These are phyloP conservation scores for Glycine tomentella DNA, from an alignment of 306 rosid genomes.

Conservation along the genomic window DNA sequence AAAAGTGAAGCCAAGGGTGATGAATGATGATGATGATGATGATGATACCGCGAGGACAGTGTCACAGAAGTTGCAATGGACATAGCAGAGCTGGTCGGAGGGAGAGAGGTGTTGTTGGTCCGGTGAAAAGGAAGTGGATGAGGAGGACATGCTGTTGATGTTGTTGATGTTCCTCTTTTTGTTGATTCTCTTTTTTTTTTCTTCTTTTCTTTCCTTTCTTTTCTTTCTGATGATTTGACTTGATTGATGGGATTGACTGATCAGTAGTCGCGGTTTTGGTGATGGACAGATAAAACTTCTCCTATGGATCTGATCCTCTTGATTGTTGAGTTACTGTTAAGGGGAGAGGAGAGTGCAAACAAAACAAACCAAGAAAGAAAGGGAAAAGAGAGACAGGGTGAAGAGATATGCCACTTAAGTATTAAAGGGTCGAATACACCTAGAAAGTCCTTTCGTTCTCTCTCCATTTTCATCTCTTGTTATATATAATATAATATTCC, in stretches of 20 bases:
- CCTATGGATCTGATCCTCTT: conserved; percentile 62
- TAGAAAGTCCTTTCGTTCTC: conserved; percentile 4
- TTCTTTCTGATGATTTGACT: conserved; percentile 52
- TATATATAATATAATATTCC: background rate
- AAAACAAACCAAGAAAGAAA: background rate
- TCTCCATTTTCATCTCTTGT: background rate
- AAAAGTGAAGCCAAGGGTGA: background rate
- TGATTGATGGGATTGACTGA: conserved; percentile 94
- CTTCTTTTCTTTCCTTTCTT: conserved; percentile 3
- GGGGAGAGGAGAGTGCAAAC: background rate
- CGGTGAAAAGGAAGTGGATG: conserved; percentile 76
- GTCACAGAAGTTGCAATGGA: conserved; percentile 95
- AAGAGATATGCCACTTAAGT: conserved; percentile 39
- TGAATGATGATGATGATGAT: too few species aligned
- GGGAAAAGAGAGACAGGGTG: background rate
- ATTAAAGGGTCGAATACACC: conserved; percentile 37
- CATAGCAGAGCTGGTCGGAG: conserved; percentile 96
- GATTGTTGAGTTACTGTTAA: conserved; percentile 49
- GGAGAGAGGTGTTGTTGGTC: conserved; percentile 79
- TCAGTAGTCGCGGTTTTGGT: conserved; percentile 53
- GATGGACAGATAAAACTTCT: conserved; percentile 60
- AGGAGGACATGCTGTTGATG: conserved; percentile 65
- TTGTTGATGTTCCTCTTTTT: conserved; percentile 45
- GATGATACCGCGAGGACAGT: conserved; percentile 83
- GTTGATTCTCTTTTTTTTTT: conserved; percentile 40